Evolutionary conservation across 768 basidiomycete species (phyloP), one percentile per base, ranked within the genome.

Genomic region (Trametes elegans): DNA sequence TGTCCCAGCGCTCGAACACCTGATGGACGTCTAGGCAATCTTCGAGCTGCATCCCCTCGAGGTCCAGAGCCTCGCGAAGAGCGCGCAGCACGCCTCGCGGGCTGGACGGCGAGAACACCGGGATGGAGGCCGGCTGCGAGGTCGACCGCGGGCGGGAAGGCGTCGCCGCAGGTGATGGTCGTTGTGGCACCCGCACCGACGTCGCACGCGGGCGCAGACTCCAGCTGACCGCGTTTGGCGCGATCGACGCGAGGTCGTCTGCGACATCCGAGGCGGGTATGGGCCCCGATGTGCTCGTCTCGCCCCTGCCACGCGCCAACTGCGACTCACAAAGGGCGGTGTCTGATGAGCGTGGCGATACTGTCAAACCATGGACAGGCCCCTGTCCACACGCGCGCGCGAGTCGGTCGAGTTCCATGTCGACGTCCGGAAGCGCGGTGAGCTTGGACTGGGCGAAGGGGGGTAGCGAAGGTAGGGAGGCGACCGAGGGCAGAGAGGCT

Each of bases 21-120:
- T 51, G 53, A 9, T 55, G 60, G 3, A 63, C 58, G 21, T 66
- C 64, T 14, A 66, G 48, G 41, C 57, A 59, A 31, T 62, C 64
- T 34, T 55, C 58, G 7, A 66, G 19, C 35, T 43, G 57, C 40
- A 55, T 21, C 39, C 55, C 52, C 23, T 61, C 53, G 28, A 18
- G 43, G 21, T 46, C 42, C 45, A 64, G 56, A 23, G 50, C 29
- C 7, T 40, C 41, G 38, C 34, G 43, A 32, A 59, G 43, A 11
- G 42, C 44, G 21, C 54, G 50, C 47, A 59, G 49, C 36, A 55
- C 54, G 2, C 24, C 34, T 3, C 41, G 36, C 29, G 53, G 55
- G 47, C 59, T 51, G 5, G 51, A 19, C n/a, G 54, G 41, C 35
- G 49, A 28, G 42, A 48, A 57, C 8, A 38, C 48, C 8, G 60